Percentiles rank a stretch among this genome's conserved stretches.
Evolutionary conservation across 208 protist genomes (phyloP).

Genomic region (Crithidia expoeki): DNA sequence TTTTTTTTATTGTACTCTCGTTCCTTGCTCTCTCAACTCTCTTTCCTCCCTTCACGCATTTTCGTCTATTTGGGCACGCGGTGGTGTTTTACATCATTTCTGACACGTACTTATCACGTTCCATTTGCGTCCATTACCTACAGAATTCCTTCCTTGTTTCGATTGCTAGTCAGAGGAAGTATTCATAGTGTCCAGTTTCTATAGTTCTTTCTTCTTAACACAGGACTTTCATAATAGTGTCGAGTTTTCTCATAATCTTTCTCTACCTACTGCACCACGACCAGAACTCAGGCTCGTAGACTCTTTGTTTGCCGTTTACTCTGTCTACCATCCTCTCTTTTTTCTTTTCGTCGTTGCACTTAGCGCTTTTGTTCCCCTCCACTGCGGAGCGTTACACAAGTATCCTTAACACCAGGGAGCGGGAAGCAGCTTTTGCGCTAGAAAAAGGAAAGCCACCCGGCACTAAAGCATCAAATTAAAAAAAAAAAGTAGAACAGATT

Average conservation of each 20-base stretch:
- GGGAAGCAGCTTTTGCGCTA: not conserved
- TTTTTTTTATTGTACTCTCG: too few relatives aligned
- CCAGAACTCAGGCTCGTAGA: not conserved
- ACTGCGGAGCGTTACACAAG: conserved; percentile 6
- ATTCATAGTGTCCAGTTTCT: conserved; percentile 8
- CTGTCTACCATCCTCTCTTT: not conserved
- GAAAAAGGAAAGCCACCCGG: not conserved
- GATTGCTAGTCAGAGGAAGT: not conserved
- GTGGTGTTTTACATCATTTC: too few relatives aligned
- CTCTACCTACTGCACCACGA: too few relatives aligned
- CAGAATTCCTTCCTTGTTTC: conserved; percentile 12
- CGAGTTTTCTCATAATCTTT: too few relatives aligned
- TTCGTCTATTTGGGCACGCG: too few relatives aligned
- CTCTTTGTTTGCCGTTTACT: not conserved
- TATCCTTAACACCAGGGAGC: conserved; percentile 1
- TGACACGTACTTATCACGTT: too few relatives aligned
- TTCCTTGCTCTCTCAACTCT: not conserved
- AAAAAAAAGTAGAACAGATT: not conserved
- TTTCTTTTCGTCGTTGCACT: not conserved
- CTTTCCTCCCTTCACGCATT: not conserved
- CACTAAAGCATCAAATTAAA: not conserved
- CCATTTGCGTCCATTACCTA: too few relatives aligned
- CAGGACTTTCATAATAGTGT: not conserved
- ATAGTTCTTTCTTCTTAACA: not conserved
- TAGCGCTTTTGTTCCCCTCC: not conserved